Conservation (phyloP, 2,329 filamentous ascomycete genomes). For the Echinosphaeria canescens region DNA sequence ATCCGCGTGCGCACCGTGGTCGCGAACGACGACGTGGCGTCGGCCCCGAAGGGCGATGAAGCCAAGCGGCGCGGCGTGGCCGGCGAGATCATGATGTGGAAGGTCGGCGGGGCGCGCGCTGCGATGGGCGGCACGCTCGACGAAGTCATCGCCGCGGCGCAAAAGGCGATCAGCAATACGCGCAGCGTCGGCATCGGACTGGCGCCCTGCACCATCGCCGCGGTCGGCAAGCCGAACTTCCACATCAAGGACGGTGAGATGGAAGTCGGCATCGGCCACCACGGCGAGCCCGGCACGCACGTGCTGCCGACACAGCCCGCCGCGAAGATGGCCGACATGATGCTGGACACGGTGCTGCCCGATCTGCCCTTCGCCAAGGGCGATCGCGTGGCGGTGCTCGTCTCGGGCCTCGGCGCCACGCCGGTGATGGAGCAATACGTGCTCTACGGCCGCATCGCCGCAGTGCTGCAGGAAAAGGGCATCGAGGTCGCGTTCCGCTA, state of each 20-base stretch:
- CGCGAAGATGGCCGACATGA: no score
- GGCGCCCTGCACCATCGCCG: slow-evolving; percentile 37
- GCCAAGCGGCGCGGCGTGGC: slow-evolving; percentile 40
- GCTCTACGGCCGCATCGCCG: no score
- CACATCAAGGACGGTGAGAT: slow-evolving; percentile 27
- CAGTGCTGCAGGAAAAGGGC: no score
- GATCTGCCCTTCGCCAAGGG: no score
- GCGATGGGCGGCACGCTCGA: slow-evolving; percentile 23
- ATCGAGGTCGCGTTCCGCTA: no score
- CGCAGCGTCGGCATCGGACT: slow-evolving; percentile 35
- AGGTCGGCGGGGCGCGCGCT: slow-evolving; percentile 29
- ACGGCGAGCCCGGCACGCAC: slow-evolving; percentile 49
- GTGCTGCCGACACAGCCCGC: no score
- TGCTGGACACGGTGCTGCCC: no score
- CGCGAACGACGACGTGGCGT: slow-evolving; percentile 43
- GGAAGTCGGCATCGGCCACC: slow-evolving; percentile 43
- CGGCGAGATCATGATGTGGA: slow-evolving; percentile 36
- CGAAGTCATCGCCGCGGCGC: slow-evolving; percentile 24
- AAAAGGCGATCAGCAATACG: slow-evolving; percentile 25
- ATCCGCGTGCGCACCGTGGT: slow-evolving; percentile 33
- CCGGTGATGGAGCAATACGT: no score
- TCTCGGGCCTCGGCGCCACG: no score
- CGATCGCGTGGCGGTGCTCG: no score
- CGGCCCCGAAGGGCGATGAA: slow-evolving; percentile 32
- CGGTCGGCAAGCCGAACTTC: slow-evolving; percentile 22